Evolutionary conservation across 2,329 filamentous ascomycete species (phyloP).

Genomic region (Fusarium anguioides): DNA sequence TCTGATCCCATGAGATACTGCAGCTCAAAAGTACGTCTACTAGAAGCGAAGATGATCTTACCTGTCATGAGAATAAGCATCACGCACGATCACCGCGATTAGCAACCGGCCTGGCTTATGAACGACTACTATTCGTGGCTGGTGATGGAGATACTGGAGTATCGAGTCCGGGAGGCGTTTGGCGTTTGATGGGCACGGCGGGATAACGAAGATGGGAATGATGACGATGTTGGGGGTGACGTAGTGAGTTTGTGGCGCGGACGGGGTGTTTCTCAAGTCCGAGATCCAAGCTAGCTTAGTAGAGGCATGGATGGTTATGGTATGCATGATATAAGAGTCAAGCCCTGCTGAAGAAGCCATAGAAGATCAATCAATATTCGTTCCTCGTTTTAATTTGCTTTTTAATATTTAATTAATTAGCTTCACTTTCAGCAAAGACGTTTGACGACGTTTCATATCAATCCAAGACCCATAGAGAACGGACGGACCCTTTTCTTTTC

Average conservation of each 20-base stretch:
- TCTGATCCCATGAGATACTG: neutral
- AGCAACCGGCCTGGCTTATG: neutral
- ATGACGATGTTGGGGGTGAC: conserved; percentile 43
- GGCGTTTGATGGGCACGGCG: conserved; percentile 4
- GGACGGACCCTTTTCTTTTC: neutral
- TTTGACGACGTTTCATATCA: conserved; percentile 13
- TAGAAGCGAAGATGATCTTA: neutral
- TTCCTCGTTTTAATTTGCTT: no score
- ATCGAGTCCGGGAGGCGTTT: conserved; percentile 12
- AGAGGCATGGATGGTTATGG: neutral
- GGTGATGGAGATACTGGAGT: conserved; percentile 23
- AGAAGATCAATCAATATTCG: neutral
- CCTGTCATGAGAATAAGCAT: neutral
- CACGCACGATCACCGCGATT: neutral
- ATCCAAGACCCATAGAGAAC: conserved; percentile 5
- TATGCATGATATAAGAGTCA: conserved; percentile 27
- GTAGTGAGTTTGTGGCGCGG: conserved; percentile 40
- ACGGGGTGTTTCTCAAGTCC: conserved; percentile 21
- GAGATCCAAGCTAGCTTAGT: neutral
- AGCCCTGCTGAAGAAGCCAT: neutral
- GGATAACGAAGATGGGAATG: conserved; percentile 5
- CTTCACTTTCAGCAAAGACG: neutral
- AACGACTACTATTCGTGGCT: conserved; percentile 4
- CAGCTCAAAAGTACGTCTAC: no score
- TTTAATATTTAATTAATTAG: neutral